Evolutionary conservation across 2,329 filamentous ascomycete genomes (phyloP).

Genomic region (Ascochyta lentis): DNA sequence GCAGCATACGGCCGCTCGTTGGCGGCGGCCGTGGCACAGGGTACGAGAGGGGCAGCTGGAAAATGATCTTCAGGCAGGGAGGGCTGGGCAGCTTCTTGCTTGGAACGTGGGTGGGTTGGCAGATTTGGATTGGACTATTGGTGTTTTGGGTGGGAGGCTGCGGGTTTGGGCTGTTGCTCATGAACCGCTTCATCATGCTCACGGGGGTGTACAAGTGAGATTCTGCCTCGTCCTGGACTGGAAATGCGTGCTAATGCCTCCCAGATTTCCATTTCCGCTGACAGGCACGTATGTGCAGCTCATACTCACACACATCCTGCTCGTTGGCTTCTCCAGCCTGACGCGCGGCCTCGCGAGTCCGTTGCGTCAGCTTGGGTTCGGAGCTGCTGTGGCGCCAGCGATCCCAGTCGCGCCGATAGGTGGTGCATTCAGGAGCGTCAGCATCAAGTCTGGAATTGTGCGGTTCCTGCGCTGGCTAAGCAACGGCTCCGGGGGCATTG

Average conservation of each 20-base stretch:
- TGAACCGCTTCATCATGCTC: slow-evolving; percentile 60
- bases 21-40: slow-evolving; percentile 26
- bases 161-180: slow-evolving; percentile 55
- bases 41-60: slow-evolving; percentile 35
- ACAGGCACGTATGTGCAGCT: slow-evolving; percentile 60
- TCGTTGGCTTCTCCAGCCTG: slow-evolving; percentile 56
- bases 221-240: not conserved
- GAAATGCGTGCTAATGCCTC: slow-evolving; percentile 21
- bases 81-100: slow-evolving; percentile 59
- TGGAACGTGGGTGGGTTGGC: slow-evolving; percentile 56
- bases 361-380: slow-evolving; percentile 53
- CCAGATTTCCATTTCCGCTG: slow-evolving; percentile 61
- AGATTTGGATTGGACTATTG: slow-evolving; percentile 56
- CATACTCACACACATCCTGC: slow-evolving; percentile 57
- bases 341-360: slow-evolving; percentile 54
- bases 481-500: slow-evolving; percentile 56
- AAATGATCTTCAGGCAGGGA: slow-evolving; percentile 47
- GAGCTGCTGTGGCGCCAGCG: slow-evolving; percentile 54
- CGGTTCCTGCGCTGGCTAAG: slow-evolving; percentile 47
- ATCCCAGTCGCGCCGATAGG: slow-evolving; percentile 42
- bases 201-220: slow-evolving; percentile 55
- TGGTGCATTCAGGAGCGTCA: slow-evolving; percentile 36
- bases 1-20: slow-evolving; percentile 49
- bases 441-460: slow-evolving; percentile 30
- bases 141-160: slow-evolving; percentile 58